phyloP scores from a whole-genome alignment of 345 rosid species.

The Eucalyptus dawsonii region DNA sequence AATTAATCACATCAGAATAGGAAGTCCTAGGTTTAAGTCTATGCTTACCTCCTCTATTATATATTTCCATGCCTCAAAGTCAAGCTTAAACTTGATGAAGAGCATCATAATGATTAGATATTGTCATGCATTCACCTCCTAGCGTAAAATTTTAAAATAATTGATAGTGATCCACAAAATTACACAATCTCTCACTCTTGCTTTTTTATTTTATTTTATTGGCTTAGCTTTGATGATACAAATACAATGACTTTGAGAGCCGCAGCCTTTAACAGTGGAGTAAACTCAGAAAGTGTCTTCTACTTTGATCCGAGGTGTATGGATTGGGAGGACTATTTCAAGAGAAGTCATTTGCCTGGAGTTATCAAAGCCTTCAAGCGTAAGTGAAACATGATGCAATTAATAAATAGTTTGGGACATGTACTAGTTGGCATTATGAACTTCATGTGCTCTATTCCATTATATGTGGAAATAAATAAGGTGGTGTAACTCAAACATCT shows the following conservation, averaged over 20 bases:
- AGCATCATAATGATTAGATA: not conserved
- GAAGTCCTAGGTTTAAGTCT: not conserved
- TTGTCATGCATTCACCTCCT: not conserved
- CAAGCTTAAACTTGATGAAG: not conserved
- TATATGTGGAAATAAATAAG: no score
- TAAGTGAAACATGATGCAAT: not conserved
- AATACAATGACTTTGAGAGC: slow-evolving; percentile 4
- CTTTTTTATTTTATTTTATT: no score
- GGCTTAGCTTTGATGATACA: slow-evolving; percentile 21
- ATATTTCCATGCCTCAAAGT: not conserved
- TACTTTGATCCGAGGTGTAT: slow-evolving; percentile 36
- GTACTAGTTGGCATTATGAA: not conserved
- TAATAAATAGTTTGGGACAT: not conserved
- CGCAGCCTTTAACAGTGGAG: not conserved
- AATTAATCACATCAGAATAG: not conserved
- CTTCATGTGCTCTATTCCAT: no score
- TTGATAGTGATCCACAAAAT: not conserved
- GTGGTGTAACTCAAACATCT: no score
- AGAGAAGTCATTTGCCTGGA: slow-evolving; percentile 37
- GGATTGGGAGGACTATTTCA: slow-evolving; percentile 46
- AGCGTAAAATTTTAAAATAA: not conserved
- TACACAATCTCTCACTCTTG: no score
- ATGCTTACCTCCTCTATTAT: not conserved
- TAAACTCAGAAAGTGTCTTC: not conserved
- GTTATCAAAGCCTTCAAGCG: not conserved